These are phyloP conservation scores for Beauveria varroae DNA, from an alignment of 2,329 filamentous ascomycete genomes.

Conservation along the genomic window DNA sequence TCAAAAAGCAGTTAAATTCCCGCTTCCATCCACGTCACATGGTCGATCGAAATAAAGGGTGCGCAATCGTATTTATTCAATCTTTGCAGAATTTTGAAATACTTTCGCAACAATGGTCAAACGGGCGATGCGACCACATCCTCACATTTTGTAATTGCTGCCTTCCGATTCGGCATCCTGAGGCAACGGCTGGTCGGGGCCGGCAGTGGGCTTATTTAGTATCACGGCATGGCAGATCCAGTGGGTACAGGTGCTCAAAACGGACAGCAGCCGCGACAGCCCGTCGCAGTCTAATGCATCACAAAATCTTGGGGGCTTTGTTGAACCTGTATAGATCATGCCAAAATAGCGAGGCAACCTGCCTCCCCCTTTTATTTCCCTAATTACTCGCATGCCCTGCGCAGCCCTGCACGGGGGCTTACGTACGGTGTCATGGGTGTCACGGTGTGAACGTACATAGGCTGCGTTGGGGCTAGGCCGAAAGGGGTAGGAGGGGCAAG, in stretches of 20 bases:
- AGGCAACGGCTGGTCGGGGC: not conserved
- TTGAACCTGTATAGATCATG: not conserved
- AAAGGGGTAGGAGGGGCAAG: conserved; percentile 26
- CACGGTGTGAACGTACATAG: no score
- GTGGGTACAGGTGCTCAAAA: not conserved
- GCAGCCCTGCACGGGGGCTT: not conserved
- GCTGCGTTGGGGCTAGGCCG: conserved; percentile 14
- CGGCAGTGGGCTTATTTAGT: not conserved
- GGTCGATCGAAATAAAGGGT: no score
- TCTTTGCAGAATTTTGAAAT: not conserved
- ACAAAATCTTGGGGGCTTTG: not conserved
- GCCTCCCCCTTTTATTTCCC: not conserved
- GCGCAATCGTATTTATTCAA: not conserved
- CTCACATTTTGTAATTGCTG: not conserved
- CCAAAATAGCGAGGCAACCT: not conserved
- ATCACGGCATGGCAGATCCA: not conserved
- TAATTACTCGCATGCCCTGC: not conserved
- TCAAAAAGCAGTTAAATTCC: not conserved
- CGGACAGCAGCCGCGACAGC: not conserved
- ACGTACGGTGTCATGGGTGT: no score
- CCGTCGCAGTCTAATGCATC: not conserved
- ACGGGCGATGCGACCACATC: no score
- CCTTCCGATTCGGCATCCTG: not conserved
- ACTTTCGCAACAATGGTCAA: not conserved
- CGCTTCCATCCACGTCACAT: no score